Conservation (phyloP, 129 eudicot genomes). For the Oenanthe sinensis region DNA sequence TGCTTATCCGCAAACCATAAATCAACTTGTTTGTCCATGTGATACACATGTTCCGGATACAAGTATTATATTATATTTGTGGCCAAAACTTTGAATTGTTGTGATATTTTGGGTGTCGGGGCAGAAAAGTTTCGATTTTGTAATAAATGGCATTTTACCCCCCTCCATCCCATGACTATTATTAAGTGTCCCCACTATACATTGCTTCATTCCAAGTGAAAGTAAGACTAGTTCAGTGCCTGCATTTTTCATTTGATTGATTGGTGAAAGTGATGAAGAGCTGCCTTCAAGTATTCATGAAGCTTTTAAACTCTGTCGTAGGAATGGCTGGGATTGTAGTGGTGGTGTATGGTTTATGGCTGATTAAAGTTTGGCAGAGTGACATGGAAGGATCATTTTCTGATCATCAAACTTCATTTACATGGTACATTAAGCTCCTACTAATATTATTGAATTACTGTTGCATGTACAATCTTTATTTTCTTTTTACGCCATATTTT, state of each 20-base stretch:
- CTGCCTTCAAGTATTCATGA: slow-evolving; percentile 10
- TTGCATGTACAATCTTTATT: background rate
- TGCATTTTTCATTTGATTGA: background rate
- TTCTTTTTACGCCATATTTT: background rate
- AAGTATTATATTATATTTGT: too few species aligned
- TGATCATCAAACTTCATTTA: slow-evolving; percentile 2
- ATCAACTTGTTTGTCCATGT: too few species aligned
- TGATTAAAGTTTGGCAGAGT: slow-evolving; percentile 21
- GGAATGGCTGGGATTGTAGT: slow-evolving; percentile 18
- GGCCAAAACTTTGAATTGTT: too few species aligned
- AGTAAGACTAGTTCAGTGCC: background rate
- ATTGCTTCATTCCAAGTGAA: background rate
- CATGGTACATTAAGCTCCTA: slow-evolving; percentile 18
- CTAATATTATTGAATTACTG: background rate
- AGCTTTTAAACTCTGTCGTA: slow-evolving; percentile 18
- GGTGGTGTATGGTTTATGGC: slow-evolving; percentile 23
- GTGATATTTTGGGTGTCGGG: background rate
- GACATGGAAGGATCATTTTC: slow-evolving; percentile 7
- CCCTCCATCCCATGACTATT: background rate
- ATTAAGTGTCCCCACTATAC: background rate
- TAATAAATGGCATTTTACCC: background rate
- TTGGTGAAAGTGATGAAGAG: slow-evolving; percentile 12
- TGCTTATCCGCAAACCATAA: too few species aligned
- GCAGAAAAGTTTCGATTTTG: background rate
- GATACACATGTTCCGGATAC: too few species aligned